Conservation (phyloP, 169 alveolate species). For the Eimeria maxima region DNA sequence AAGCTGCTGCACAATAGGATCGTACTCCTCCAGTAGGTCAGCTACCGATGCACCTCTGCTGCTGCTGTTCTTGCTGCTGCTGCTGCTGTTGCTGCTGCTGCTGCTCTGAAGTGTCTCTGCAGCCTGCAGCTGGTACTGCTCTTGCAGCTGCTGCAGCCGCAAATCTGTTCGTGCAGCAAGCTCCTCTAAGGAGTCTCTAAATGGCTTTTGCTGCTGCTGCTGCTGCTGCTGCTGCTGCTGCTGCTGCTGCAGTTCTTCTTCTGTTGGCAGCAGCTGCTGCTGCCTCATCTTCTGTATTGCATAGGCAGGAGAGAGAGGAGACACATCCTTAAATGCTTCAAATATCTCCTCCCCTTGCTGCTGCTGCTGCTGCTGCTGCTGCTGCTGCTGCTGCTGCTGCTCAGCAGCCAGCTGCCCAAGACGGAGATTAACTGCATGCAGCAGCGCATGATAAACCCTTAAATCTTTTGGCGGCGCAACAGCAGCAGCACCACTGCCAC, state of each 20-base stretch:
- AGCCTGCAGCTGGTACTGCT: slow-evolving; percentile 50
- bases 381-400: slow-evolving; percentile 52
- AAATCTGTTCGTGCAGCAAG: neutral
- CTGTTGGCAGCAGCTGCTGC: slow-evolving; percentile 58
- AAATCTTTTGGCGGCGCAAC: slow-evolving; percentile 1
- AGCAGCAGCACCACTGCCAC: too few relatives aligned
- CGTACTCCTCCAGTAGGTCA: neutral
- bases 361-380: slow-evolving; percentile 43
- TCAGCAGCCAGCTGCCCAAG: slow-evolving; percentile 40
- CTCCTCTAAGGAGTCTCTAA: slow-evolving; percentile 16
- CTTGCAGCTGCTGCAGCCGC: slow-evolving; percentile 55
- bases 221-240: slow-evolving; percentile 59
- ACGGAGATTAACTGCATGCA: slow-evolving; percentile 58
- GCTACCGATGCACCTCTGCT: slow-evolving; percentile 23
- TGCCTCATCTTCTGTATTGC: slow-evolving; percentile 23
- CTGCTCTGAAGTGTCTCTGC: slow-evolving; percentile 44
- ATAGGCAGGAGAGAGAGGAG: slow-evolving; percentile 13
- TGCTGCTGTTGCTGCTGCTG: slow-evolving; percentile 41
- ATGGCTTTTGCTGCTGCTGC: neutral
- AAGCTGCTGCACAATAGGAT: slow-evolving; percentile 16
- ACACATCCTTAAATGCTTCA: neutral
- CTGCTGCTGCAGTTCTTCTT: neutral
- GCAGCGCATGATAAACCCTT: slow-evolving; percentile 30
- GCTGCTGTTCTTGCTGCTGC: slow-evolving; percentile 18
- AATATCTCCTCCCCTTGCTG: neutral